These are phyloP conservation scores for Cucurbita moschata DNA, from an alignment of 306 rosid genomes.

Conservation along the genomic window DNA sequence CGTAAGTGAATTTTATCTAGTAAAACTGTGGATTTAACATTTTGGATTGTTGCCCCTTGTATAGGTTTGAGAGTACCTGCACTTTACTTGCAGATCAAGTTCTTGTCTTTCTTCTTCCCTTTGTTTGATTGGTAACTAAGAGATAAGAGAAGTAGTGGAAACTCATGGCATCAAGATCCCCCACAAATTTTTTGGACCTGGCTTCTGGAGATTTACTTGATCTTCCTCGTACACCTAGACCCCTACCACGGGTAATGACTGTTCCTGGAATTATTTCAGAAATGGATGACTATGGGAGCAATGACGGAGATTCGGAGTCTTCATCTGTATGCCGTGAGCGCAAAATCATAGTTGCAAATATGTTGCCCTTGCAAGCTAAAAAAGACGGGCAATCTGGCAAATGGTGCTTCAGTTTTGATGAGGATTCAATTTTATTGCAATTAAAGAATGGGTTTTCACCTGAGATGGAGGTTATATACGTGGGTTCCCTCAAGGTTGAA, in stretches of 20 bases:
- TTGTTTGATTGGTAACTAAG: not conserved
- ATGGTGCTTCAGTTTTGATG: constrained; percentile 15
- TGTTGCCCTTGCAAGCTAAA: constrained; percentile 15
- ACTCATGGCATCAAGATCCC: constrained; percentile 11
- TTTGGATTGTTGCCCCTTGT: not conserved
- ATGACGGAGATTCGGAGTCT: constrained; percentile 10
- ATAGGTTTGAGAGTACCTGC: not conserved
- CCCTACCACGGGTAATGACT: constrained; percentile 14
- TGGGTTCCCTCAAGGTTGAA: constrained; percentile 16
- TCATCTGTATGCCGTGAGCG: constrained; percentile 9
- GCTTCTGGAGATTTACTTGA: constrained; percentile 13
- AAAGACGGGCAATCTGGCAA: constrained; percentile 7
- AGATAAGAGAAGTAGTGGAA: not conserved
- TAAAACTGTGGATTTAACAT: not conserved
- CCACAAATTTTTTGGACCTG: constrained; percentile 8
- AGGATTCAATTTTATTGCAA: constrained; percentile 12
- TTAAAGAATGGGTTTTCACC: constrained; percentile 11
- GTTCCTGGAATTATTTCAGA: constrained; percentile 15
- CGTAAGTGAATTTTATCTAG: not conserved
- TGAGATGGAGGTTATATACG: constrained; percentile 7
- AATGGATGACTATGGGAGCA: constrained; percentile 10
- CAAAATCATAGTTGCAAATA: constrained; percentile 10
- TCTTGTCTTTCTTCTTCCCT: not conserved
- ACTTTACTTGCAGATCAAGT: constrained; percentile 1
- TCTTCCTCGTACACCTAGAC: constrained; percentile 10